phyloP scores from a whole-genome alignment of 208 protist genomes.

The Acanthamoeba culbertsoni region DNA sequence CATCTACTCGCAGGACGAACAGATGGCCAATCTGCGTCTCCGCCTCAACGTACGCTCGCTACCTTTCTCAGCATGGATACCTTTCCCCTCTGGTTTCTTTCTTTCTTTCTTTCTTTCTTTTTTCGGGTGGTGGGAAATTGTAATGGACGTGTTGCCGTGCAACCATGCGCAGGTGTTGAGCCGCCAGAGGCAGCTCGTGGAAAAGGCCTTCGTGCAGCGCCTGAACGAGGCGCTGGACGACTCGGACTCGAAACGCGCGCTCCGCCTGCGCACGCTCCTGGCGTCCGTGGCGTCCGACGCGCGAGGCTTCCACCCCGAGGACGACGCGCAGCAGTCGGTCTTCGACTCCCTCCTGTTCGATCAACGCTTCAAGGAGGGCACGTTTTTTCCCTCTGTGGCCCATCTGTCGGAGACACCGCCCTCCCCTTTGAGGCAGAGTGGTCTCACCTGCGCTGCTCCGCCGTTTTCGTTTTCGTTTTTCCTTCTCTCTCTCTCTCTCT shows the following conservation, averaged over 20 bases:
- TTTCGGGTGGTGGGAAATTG: neutral
- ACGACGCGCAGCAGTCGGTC: neutral
- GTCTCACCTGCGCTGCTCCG: neutral
- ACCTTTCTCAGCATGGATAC: neutral
- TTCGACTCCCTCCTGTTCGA: neutral
- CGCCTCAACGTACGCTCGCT: neutral
- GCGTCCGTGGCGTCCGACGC: neutral
- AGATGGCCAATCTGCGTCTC: neutral
- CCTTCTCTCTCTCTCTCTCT: neutral
- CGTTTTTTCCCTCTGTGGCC: neutral
- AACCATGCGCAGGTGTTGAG: neutral
- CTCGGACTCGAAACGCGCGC: neutral
- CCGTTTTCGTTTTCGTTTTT: neutral
- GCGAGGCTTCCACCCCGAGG: neutral
- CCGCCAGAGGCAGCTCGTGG: neutral
- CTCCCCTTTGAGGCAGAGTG: neutral
- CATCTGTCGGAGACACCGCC: neutral
- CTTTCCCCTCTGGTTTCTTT: no score
- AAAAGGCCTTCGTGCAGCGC: neutral
- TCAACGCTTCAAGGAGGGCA: slow-evolving; percentile 2
- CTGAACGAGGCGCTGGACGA: neutral
- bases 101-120: no score
- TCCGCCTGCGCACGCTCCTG: neutral
- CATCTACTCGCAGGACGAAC: neutral
- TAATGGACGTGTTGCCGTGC: neutral